phyloP scores from a whole-genome alignment of 1,284 basidiomycete species.

The Phellopilus nigrolimitatus region DNA sequence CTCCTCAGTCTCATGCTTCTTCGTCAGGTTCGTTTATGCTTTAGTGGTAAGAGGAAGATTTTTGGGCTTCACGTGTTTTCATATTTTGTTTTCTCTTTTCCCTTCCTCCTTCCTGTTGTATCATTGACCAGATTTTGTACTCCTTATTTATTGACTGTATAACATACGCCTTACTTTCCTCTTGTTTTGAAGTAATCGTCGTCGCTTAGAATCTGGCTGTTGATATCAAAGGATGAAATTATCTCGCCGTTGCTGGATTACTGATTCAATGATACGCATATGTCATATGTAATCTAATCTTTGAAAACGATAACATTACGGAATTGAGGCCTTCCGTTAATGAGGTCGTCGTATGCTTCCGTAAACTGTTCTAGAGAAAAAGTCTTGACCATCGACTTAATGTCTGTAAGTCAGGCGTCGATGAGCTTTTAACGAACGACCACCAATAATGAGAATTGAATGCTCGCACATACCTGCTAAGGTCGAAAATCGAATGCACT shows the following conservation, averaged over 20 bases:
- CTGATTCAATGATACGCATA: no score
- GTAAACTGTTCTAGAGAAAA: slow-evolving; percentile 23
- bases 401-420: no score
- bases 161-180: background rate
- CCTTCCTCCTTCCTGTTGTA: background rate
- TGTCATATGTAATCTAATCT: background rate
- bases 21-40: slow-evolving; percentile 12
- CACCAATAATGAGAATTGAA: background rate
- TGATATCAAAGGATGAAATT: background rate
- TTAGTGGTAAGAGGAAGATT: background rate
- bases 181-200: background rate
- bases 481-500: slow-evolving; percentile 24
- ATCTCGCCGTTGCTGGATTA: no score
- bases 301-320: slow-evolving; percentile 26
- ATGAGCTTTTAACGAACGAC: no score
- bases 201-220: background rate
- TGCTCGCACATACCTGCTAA: slow-evolving; percentile 9
- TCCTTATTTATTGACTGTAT: slow-evolving; percentile 2
- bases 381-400: slow-evolving; percentile 24
- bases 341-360: slow-evolving; percentile 24
- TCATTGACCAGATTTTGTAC: background rate
- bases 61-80: background rate
- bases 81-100: background rate
- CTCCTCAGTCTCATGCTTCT: slow-evolving; percentile 14
- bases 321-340: slow-evolving; percentile 24